These are phyloP conservation scores for Graphiopsis chlorocephala DNA, from an alignment of 2,329 filamentous ascomycete genomes.

Conservation along the genomic window DNA sequence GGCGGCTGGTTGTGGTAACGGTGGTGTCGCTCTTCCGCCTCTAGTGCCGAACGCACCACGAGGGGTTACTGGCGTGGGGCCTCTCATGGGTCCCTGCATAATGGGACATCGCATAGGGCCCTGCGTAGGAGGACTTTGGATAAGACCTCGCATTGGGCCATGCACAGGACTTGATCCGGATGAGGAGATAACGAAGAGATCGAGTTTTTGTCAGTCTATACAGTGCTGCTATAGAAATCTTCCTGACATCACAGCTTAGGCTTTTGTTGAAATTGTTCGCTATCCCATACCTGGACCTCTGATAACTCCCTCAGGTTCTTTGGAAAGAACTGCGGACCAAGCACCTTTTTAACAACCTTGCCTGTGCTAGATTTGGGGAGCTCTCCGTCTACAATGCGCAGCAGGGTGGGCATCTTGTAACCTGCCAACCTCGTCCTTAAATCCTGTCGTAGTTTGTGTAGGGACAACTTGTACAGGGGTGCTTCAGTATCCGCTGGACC, in stretches of 20 bases:
- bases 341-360: conserved; percentile 51
- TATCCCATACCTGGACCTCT: conserved; percentile 30
- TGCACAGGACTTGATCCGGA: too few relatives aligned
- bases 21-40: too few relatives aligned
- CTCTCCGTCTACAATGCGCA: conserved; percentile 45
- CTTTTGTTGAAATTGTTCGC: background rate
- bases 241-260: background rate
- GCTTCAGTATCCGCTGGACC: conserved; percentile 27
- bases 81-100: too few relatives aligned
- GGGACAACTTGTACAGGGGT: conserved; percentile 31
- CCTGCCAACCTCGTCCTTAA: conserved; percentile 44
- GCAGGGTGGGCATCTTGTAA: conserved; percentile 51
- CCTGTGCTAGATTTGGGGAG: conserved; percentile 49
- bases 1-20: too few relatives aligned
- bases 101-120: too few relatives aligned
- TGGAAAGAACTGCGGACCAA: conserved; percentile 33
- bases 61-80: too few relatives aligned
- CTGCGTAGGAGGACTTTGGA: too few relatives aligned
- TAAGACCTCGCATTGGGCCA: too few relatives aligned
- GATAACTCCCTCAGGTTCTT: conserved; percentile 21
- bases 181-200: background rate
- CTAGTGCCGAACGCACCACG: too few relatives aligned
- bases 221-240: background rate
- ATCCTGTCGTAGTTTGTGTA: conserved; percentile 45
- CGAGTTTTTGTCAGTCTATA: background rate